Evolutionary conservation across 345 rosid species (phyloP).

Genomic region (Viola odorata): DNA sequence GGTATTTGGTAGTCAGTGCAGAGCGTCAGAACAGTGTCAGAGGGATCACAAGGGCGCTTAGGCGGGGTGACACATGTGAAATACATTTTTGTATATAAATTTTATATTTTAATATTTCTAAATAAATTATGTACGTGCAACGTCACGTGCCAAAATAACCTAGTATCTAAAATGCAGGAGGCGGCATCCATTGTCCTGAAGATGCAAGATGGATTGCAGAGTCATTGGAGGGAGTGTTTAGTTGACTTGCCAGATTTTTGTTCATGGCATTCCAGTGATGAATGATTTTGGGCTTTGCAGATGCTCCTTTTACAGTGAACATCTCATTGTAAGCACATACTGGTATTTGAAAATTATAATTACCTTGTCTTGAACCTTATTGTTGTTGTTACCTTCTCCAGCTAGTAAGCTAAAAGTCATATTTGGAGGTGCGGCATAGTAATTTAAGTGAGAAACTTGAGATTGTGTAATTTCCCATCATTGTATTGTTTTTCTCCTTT

Average conservation of each 20-base stretch:
- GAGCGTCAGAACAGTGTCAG: too few species aligned
- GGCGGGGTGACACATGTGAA: too few species aligned
- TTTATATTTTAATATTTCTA: too few species aligned
- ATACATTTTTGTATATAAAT: too few species aligned
- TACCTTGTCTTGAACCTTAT: constrained; percentile 22
- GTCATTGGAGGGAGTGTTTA: constrained; percentile 12
- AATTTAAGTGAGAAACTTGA: too few species aligned
- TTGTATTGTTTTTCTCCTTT: constrained; percentile 1
- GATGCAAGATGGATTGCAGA: constrained; percentile 22
- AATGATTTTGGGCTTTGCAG: constrained; percentile 23
- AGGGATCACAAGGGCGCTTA: too few species aligned
- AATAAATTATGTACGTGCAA: too few species aligned
- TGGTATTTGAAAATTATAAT: constrained; percentile 17
- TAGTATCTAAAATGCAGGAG: constrained; percentile 43
- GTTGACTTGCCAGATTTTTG: constrained; percentile 30
- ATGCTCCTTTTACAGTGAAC: constrained; percentile 15
- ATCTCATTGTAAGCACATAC: constrained; percentile 18
- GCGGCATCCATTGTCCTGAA: constrained; percentile 63
- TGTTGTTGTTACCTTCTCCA: constrained; percentile 23
- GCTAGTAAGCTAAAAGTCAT: constrained; percentile 21
- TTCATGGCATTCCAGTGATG: constrained; percentile 20
- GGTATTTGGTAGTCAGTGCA: too few species aligned
- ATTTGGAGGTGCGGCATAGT: constrained; percentile 21
- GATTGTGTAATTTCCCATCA: too few species aligned
- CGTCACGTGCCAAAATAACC: too few species aligned